These are phyloP conservation scores for Puccinellia tenuiflora DNA, from an alignment of 176 grass and related monocot genomes.

Conservation along the genomic window DNA sequence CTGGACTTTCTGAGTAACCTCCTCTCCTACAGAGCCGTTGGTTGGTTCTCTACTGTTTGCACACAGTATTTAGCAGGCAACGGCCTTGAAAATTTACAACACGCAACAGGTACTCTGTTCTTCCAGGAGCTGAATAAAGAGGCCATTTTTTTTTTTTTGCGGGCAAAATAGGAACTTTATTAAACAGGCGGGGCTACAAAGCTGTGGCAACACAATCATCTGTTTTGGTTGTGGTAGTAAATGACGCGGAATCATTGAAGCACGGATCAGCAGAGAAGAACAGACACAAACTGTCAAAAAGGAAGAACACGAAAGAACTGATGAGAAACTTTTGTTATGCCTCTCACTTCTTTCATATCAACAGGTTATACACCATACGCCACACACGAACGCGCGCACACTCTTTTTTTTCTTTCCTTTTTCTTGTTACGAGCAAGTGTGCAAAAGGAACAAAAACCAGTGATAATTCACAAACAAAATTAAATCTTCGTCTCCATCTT, in stretches of 20 bases:
- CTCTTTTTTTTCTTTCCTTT: neutral
- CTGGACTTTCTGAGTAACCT: neutral
- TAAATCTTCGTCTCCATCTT: constrained; percentile 14
- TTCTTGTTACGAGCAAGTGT: neutral
- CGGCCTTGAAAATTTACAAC: neutral
- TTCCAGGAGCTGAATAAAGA: neutral
- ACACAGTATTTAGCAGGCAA: neutral
- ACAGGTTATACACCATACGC: constrained; percentile 22
- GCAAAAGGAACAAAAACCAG: neutral
- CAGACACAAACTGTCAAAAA: neutral
- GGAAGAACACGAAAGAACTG: neutral
- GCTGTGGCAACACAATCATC: neutral
- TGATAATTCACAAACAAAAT: constrained; percentile 1
- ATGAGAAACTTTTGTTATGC: neutral
- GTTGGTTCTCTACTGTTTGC: neutral
- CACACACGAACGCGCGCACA: neutral
- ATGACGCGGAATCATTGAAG: neutral
- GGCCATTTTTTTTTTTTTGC: too few relatives aligned
- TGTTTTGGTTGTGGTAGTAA: neutral
- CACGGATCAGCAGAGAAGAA: neutral
- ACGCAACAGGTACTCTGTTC: neutral
- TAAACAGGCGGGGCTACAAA: too few relatives aligned
- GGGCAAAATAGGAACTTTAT: too few relatives aligned
- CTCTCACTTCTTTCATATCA: neutral
- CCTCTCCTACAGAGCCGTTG: neutral